Evolutionary conservation across 2,329 filamentous ascomycete genomes (phyloP), one percentile per base, ranked within the genome.

Genomic region (Cordyceps sp.): DNA sequence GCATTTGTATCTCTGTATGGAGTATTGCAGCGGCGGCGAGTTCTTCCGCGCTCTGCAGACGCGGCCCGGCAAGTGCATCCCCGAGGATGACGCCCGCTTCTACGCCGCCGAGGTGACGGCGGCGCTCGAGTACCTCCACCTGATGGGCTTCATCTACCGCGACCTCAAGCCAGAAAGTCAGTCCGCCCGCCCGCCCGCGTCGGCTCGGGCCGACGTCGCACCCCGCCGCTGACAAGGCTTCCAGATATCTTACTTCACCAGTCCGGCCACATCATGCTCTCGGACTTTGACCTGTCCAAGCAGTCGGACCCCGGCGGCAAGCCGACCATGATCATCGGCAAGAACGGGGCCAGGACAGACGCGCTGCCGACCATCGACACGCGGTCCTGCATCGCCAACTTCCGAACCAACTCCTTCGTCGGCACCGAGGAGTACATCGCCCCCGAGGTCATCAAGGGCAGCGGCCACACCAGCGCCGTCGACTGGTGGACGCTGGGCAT

Each of bases 401-500:
- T 98, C 66, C 73, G 90, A 34, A 98, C 90, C 14, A 98, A 98
- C 50, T 94, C 86, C 0, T 98, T 98, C 52, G 90, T 98, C 26
- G 90, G 90, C 14, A 98, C 90, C 1, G 90, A 98, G 54, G 90
- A 98, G 54, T 98, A 98, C 55, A 98, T 98, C 49, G 90, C 90
- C 1, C 90, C 90, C 2, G 90, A 98, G 55, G 90, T 98, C 23
- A 98, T 98, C 53, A 96, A 96, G 59, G 90, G 90, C 25, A 94
- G 88, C 49, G 90, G 90, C 17, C 90, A 98, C 57, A 98, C 90
- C 7, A 96, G 88, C 50, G 90, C 90, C 12, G 90, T 98, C 12
- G 90, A 98, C 55, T 98, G 90, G 90, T 98, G 90, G 90, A 98
- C 90, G 1, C 58, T 98, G 33, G 90, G 90, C 15, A 96, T 98